Conservation (phyloP, 495 filamentous ascomycete species). For the Pseudotulostoma volvatum region DNA sequence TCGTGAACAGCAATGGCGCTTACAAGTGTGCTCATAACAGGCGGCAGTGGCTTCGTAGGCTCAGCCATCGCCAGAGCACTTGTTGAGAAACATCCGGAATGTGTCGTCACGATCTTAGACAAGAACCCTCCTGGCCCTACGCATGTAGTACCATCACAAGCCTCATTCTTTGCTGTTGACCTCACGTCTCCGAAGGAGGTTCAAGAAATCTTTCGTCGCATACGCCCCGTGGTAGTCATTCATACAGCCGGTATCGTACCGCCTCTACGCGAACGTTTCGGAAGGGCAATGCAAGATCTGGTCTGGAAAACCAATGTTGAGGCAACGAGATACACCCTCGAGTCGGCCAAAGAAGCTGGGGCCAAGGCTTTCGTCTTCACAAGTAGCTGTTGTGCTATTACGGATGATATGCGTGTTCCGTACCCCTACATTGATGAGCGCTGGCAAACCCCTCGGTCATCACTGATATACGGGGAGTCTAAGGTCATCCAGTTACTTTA, state of each 20-base stretch:
- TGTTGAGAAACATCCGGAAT: conserved; percentile 25
- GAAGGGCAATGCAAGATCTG: conserved; percentile 18
- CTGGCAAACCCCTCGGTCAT: conserved; percentile 31
- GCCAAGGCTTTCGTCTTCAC: conserved; percentile 43
- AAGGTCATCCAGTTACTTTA: conserved; percentile 24
- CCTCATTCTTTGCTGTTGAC: conserved; percentile 22
- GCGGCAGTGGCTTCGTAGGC: conserved; percentile 37
- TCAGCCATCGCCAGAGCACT: conserved; percentile 26
- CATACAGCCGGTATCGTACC: conserved; percentile 32
- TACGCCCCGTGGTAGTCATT: conserved; percentile 28
- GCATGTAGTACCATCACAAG: conserved; percentile 15
- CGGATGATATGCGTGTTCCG: conserved; percentile 34
- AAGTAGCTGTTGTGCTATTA: conserved; percentile 36
- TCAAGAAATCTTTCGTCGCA: conserved; percentile 13
- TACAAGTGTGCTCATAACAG: conserved; percentile 33
- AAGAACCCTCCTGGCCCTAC: conserved; percentile 17
- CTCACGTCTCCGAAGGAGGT: conserved; percentile 18
- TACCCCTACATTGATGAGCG: conserved; percentile 39
- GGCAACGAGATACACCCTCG: conserved; percentile 41
- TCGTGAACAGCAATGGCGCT: too few relatives aligned
- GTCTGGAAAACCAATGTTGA: conserved; percentile 38
- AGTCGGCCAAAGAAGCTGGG: conserved; percentile 28
- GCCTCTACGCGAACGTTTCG: conserved; percentile 23
- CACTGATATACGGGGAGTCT: conserved; percentile 41
- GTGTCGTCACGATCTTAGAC: conserved; percentile 29